phyloP scores from a whole-genome alignment of 169 alveolate genomes.

The Plasmodium reichenowi region DNA sequence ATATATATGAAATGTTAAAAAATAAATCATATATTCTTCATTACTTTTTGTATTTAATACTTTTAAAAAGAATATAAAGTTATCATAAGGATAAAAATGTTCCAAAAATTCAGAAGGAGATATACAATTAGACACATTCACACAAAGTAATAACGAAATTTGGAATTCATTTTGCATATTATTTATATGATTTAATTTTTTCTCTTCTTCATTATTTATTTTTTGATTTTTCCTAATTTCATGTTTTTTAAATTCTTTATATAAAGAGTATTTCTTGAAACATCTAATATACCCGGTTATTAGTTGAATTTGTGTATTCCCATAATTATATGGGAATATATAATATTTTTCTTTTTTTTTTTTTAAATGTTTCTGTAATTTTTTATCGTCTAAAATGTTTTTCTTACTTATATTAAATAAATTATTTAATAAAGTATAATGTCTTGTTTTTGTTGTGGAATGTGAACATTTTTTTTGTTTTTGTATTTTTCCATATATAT shows the following conservation, averaged over 20 bases:
- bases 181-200: neutral
- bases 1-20: slow-evolving; percentile 54
- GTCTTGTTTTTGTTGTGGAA: slow-evolving; percentile 6
- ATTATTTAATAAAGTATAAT: slow-evolving; percentile 26
- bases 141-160: slow-evolving; percentile 55
- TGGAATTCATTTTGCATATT: too few relatives aligned
- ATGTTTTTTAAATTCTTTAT: slow-evolving; percentile 2
- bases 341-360: slow-evolving; percentile 26
- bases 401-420: slow-evolving; percentile 18
- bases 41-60: slow-evolving; percentile 40
- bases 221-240: too few relatives aligned
- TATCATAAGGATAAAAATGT: slow-evolving; percentile 45
- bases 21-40: slow-evolving; percentile 72
- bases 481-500: slow-evolving; percentile 30
- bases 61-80: slow-evolving; percentile 65
- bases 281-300: slow-evolving; percentile 56
- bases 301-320: slow-evolving; percentile 68
- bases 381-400: neutral
- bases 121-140: slow-evolving; percentile 50
- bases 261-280: slow-evolving; percentile 13
- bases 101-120: slow-evolving; percentile 69
- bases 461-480: slow-evolving; percentile 36
- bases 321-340: slow-evolving; percentile 44
- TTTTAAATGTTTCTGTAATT: neutral
- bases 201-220: neutral